Evolutionary conservation across 352 stramenopile genomes (phyloP).

Genomic region (Phytophthora sp.): DNA sequence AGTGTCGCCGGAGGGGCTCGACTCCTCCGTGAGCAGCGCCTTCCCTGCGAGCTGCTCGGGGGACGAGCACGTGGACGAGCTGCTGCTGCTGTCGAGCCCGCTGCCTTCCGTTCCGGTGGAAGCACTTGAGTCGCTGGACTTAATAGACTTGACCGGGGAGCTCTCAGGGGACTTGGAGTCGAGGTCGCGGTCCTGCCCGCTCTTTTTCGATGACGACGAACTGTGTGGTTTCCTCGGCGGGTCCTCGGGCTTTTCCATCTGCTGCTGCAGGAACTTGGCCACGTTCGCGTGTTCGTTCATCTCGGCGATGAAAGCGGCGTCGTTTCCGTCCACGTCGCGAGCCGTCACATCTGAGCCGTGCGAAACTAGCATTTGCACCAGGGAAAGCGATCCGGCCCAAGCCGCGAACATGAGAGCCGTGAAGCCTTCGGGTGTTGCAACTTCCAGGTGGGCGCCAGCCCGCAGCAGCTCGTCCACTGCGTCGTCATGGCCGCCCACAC

Average conservation of each 20-base stretch:
- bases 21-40: constrained; percentile 20
- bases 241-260: constrained; percentile 29
- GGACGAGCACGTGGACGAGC: constrained; percentile 36
- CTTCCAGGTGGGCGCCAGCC: constrained; percentile 48
- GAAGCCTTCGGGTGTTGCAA: constrained; percentile 57
- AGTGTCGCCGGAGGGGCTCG: constrained; percentile 25
- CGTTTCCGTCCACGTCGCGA: constrained; percentile 56
- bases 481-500: constrained; percentile 52
- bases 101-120: constrained; percentile 25
- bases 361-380: constrained; percentile 44
- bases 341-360: constrained; percentile 43
- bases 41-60: constrained; percentile 32
- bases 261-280: constrained; percentile 45
- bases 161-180: constrained; percentile 24
- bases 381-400: constrained; percentile 45
- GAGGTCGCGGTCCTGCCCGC: constrained; percentile 15
- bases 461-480: constrained; percentile 49
- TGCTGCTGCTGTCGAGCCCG: constrained; percentile 28
- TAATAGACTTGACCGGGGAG: constrained; percentile 23
- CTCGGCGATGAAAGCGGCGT: constrained; percentile 54
- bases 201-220: constrained; percentile 32
- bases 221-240: constrained; percentile 13
- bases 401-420: constrained; percentile 64
- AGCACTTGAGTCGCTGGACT: constrained; percentile 30
- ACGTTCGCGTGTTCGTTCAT: constrained; percentile 54